phyloP scores from a whole-genome alignment of 2,329 filamentous ascomycete species.

The Calcarisporium arbuscula region DNA sequence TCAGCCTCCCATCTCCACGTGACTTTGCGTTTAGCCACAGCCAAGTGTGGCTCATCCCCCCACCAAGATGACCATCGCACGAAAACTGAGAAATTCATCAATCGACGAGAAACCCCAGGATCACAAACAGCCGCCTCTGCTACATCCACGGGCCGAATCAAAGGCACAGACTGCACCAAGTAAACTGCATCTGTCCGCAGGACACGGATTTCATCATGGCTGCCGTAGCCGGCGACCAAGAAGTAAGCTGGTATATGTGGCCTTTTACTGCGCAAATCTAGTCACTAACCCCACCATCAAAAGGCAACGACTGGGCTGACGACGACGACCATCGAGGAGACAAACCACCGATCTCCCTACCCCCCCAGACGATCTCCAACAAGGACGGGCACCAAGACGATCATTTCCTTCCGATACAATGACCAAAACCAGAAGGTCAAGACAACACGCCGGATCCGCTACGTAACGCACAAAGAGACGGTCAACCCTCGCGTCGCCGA shows the following conservation, averaged over 20 bases:
- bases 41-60: constrained; percentile 25
- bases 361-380: constrained; percentile 85
- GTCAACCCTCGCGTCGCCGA: constrained; percentile 97
- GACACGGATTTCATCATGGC: constrained; percentile 27
- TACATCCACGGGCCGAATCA: constrained; percentile 4
- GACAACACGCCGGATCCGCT: constrained; percentile 91
- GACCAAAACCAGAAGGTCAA: constrained; percentile 95
- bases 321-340: constrained; percentile 83
- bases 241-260: constrained; percentile 24
- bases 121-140: constrained; percentile 17
- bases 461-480: constrained; percentile 82
- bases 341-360: constrained; percentile 63
- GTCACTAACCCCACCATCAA: constrained; percentile 33
- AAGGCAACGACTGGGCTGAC: constrained; percentile 82
- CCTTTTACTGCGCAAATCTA: constrained; percentile 5
- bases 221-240: constrained; percentile 31
- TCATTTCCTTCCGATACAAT: constrained; percentile 83
- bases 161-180: background rate
- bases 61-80: constrained; percentile 29
- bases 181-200: background rate
- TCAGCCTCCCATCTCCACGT: too few relatives aligned
- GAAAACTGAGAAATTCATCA: constrained; percentile 34
- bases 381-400: constrained; percentile 98
- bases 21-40: constrained; percentile 6
- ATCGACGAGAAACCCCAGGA: constrained; percentile 32